Base-by-base conservation (phyloP, 768 basidiomycete species). In the Auriscalpium orientale region DNA sequence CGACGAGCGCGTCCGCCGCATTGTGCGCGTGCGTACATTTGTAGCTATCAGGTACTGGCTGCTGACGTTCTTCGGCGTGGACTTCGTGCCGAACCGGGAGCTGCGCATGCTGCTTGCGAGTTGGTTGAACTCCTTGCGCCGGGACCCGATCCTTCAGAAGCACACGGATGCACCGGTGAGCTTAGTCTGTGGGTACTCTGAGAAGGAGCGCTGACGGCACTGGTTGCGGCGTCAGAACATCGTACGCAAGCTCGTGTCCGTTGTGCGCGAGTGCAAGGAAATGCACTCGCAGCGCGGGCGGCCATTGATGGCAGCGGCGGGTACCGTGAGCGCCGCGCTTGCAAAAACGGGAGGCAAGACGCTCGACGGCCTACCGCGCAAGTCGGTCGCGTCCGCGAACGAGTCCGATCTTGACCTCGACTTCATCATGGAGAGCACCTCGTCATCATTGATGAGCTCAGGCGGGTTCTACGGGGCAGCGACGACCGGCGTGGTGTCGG, bases 1-100 rank as follows among this genome's bases (percentile, higher is more conserved):
- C 49, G 91, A 92, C 64, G 87, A 89, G 58, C 79, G 79, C 53
- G 80, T 85, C 36, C 78, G 85, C 54, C 79, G 85, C 51, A 84
- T 94, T 53, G 91, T 93, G 22, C 81, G 91, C 45, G 89, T 93
- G 9, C 77, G 94, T 65, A 95, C 93, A 11, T 94, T 92, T 66
- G 88, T 91, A 35, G 91, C 91, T 6, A 83, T 95, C 54, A 80
- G 91, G 45, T 91, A 91, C 65, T 97, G 94, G 93, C 68, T 95
- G 46, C 72, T 91, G 65, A 92, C 91, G 8, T 95, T 95, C 69
- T 95, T 95, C 68, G 79, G 79, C 50, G 87, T 90, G 60, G 93
- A 97, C 67, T 95, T 95, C 65, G 71, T 92, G 57, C 84, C 88
- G 45, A 85, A 89, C 70, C 79, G 83, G 56, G 89, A 88, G 62